A percentile compares a stretch with the other conserved stretches of the same genome.
These are phyloP conservation scores for Oryza punctata DNA, from an alignment of 176 grass and related monocot species.

Conservation along the genomic window DNA sequence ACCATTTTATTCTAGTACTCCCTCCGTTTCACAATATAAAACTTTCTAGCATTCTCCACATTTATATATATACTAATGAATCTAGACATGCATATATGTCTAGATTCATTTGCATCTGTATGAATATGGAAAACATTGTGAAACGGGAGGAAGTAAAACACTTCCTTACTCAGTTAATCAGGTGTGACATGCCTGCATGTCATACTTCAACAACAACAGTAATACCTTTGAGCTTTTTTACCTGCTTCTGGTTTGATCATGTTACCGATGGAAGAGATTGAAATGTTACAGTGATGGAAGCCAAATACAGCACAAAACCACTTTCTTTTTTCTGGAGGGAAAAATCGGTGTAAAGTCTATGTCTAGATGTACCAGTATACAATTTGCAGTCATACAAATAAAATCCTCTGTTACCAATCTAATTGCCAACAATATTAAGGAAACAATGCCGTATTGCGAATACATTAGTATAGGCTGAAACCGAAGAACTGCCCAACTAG, in stretches of 20 bases:
- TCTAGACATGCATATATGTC: no score
- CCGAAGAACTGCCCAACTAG: slow-evolving; percentile 85
- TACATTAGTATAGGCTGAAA: slow-evolving; percentile 78
- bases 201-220: no score
- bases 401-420: slow-evolving; percentile 29
- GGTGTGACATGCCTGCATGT: neutral
- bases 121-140: no score
- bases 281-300: neutral
- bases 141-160: no score
- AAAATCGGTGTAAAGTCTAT: neutral
- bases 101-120: no score
- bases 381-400: slow-evolving; percentile 18
- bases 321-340: neutral
- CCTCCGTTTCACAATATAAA: no score
- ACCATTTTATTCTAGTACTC: no score
- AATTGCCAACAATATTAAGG: slow-evolving; percentile 20
- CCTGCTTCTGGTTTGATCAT: neutral
- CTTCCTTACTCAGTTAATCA: no score
- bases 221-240: neutral
- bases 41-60: no score
- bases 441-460: slow-evolving; percentile 19
- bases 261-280: neutral
- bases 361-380: neutral
- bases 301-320: neutral
- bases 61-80: no score